Base-by-base conservation (phyloP, 225 moss, liverwort and hornwort species). In the Antitrichia curtipendula region DNA sequence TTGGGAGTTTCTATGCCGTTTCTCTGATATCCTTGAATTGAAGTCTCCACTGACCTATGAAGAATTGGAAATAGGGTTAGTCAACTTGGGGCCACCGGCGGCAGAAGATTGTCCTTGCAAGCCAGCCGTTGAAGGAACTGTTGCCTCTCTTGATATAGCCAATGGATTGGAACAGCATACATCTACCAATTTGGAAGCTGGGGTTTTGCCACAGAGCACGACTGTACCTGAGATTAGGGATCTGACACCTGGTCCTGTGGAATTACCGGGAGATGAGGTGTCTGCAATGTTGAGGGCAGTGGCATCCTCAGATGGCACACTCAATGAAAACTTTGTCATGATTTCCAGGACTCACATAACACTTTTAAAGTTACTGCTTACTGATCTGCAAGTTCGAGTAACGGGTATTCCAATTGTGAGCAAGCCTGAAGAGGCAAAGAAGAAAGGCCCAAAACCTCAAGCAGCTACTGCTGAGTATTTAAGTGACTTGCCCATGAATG, bases 1-100 rank as follows among this genome's bases (percentile, higher is more conserved):
- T 73, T 99, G 99, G 97, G 97, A 99, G 93, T 97, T 99, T 93
- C 88, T 99, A 81, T 92, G 94, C 83, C 94, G 99, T 89, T 97
- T 99, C 88, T 94, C 95, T 32, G 94, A 93, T 60, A 84, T 97
- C 65, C 92, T 99, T 85, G 96, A 94, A 80, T 90, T 92, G 86
- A 88, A 91, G 71, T 92, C 93, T 73, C 92, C 91, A 50, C 88
- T 94, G 79, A 88, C 90, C 54, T 94, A 97, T 40, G 96, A 95
- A 85, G 96, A 99, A 77, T 88, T 97, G 82, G 97, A 99, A 93
- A 90, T 92, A 89, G 94, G 94, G 75, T 93, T 99, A 57, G 90
- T 94, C 78, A 87, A 89, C 87, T 81, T 92, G 90, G 96, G 93
- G 66, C 93, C 90, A 82, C 83, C 88, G 43, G 82, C 75, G 38